phyloP scores from a whole-genome alignment of 805 yeast genomes.

The Kurtzmaniella fragi region DNA sequence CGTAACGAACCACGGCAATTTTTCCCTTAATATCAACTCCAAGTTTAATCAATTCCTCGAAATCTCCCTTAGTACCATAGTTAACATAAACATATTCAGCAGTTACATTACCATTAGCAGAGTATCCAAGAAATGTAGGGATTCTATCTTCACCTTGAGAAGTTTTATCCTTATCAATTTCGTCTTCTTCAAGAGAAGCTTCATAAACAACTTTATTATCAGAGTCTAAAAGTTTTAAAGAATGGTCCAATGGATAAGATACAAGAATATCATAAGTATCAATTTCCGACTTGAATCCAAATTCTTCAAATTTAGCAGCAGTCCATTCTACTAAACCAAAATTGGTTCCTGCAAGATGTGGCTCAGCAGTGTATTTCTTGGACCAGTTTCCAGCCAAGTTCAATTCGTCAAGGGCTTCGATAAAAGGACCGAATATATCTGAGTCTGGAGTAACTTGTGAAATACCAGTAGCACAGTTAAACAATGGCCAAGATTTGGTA shows the following conservation, averaged over 20 bases:
- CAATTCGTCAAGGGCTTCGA: slow-evolving; percentile 23
- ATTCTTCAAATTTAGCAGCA: slow-evolving; percentile 41
- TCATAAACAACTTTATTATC: slow-evolving; percentile 32
- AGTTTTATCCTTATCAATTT: slow-evolving; percentile 34
- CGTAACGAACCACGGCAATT: slow-evolving; percentile 55
- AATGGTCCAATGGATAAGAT: slow-evolving; percentile 46
- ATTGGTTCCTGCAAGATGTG: slow-evolving; percentile 46
- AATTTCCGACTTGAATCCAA: slow-evolving; percentile 45
- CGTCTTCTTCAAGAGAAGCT: slow-evolving; percentile 50
- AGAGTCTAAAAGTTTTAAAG: slow-evolving; percentile 28
- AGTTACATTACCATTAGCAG: slow-evolving; percentile 57
- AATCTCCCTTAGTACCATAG: slow-evolving; percentile 57
- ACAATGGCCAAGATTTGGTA: too few relatives aligned
- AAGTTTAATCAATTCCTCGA: slow-evolving; percentile 30
- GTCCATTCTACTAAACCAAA: slow-evolving; percentile 45
- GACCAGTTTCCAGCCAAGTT: slow-evolving; percentile 42
- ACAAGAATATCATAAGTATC: slow-evolving; percentile 57
- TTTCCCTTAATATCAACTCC: slow-evolving; percentile 47
- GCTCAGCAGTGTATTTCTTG: slow-evolving; percentile 32
- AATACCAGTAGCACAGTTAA: too few relatives aligned
- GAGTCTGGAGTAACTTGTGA: too few relatives aligned
- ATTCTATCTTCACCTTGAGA: slow-evolving; percentile 31
- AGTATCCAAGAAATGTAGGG: slow-evolving; percentile 59
- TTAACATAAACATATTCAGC: slow-evolving; percentile 55
- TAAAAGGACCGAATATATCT: slow-evolving; percentile 5